Base-by-base conservation (phyloP, 805 yeast genomes). In the Kazachstania viticola region DNA sequence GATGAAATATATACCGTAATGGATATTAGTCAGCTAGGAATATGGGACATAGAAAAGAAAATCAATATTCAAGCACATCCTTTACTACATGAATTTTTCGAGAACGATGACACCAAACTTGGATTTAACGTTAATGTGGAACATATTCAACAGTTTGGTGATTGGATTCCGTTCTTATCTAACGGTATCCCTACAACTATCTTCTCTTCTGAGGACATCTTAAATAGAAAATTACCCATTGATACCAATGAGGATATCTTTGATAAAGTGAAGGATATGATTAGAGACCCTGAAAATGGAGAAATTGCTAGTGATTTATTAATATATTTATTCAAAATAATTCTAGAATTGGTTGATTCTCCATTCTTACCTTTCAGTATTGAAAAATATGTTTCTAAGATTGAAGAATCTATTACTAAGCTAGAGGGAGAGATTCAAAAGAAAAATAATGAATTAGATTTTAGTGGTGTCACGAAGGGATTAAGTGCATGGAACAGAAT, bases 291-390 rank as follows among this genome's bases (percentile, higher is more conserved):
- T 1, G 88, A 79, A 43, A 65, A 73, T 1, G 63, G 60, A 12
- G 49, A 56, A 13, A 62, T 67, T 31, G 84, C 78, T 46, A 48
- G 58, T 7, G 67, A 72, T 13, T 46, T 84, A 38, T 69, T 75
- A 3, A 69, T 74, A 33, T 48, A 79, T 15, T 46, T 79, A 1
- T 62, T 80, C 4, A 60, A 66, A 28, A 39, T 76, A 3, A 56
- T 69, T 0, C 47, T 84, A n/a, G 65, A 69, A 29, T 47, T 79
- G n/a, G 69, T 75, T 0, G 94, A 85, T 43, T 69, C 67, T 25
- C 94, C 96, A 1, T 53, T 83, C 25, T 61, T 87, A 13, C 94
- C 94, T 2, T 79, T 67, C 42, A 71, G 75, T 48, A 53, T 81
- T 22, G 53, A 49, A 3, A 58, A 60, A 5, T 64, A 72, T 37